phyloP scores from a whole-genome alignment of 2,329 filamentous ascomycete genomes.

The Fragosphaeria purpurea region DNA sequence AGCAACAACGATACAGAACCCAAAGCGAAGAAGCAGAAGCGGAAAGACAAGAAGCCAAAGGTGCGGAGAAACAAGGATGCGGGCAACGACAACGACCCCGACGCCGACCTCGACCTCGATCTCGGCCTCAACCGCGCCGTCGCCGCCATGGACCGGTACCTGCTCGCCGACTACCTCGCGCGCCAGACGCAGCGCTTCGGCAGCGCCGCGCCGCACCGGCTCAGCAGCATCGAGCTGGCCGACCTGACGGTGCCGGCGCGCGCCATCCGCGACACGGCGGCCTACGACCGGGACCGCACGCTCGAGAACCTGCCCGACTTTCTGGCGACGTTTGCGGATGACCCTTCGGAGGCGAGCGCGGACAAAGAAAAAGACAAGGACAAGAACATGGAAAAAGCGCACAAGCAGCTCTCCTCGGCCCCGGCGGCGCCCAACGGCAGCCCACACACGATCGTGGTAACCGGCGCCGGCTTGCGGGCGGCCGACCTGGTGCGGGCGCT shows the following conservation, averaged over 20 bases:
- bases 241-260: conserved; percentile 63
- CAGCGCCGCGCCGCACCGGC: conserved; percentile 37
- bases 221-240: conserved; percentile 75
- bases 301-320: conserved; percentile 70
- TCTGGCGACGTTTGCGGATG: conserved; percentile 55
- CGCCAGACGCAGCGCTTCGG: conserved; percentile 71
- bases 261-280: conserved; percentile 69
- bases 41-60: conserved; percentile 5
- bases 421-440: conserved; percentile 55
- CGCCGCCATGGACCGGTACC: conserved; percentile 68
- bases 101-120: conserved; percentile 53
- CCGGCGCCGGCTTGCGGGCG: conserved; percentile 72
- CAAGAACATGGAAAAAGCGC: conserved; percentile 34
- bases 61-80: conserved; percentile 11
- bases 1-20: not conserved
- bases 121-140: conserved; percentile 72
- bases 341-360: conserved; percentile 32
- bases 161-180: conserved; percentile 78
- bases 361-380: conserved; percentile 1
- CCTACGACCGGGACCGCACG: conserved; percentile 50
- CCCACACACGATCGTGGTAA: conserved; percentile 83
- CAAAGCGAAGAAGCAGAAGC: conserved; percentile 6
- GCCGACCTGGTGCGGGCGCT: conserved; percentile 71
- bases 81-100: conserved; percentile 32
- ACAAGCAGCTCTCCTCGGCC: conserved; percentile 27